Evolutionary conservation across 2,329 filamentous ascomycete species (phyloP).

Genomic region (Botryosphaeria agaves): DNA sequence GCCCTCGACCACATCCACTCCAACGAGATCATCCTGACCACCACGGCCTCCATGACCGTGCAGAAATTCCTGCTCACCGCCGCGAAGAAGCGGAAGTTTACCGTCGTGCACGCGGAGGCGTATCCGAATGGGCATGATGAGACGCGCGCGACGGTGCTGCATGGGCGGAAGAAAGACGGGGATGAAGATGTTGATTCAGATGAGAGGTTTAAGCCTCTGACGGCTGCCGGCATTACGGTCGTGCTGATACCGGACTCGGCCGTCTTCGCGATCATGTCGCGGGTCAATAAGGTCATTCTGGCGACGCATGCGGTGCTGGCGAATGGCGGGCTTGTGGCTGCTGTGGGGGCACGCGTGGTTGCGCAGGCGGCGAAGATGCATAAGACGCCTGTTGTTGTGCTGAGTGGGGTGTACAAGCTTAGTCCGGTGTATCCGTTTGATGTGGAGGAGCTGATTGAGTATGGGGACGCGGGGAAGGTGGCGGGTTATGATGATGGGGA

Average conservation of each 20-base stretch:
- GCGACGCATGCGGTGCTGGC: slow-evolving; percentile 75
- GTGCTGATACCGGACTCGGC: slow-evolving; percentile 73
- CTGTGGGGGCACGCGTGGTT: slow-evolving; percentile 68
- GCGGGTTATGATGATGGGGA: slow-evolving; percentile 64
- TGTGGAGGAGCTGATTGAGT: slow-evolving; percentile 67
- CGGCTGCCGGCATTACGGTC: slow-evolving; percentile 60
- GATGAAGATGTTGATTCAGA: slow-evolving; percentile 31
- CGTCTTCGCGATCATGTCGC: slow-evolving; percentile 84
- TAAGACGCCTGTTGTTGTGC: slow-evolving; percentile 69
- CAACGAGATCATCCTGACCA: slow-evolving; percentile 80
- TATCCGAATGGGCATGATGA: slow-evolving; percentile 50
- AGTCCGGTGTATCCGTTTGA: slow-evolving; percentile 80
- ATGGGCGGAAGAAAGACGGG: slow-evolving; percentile 29
- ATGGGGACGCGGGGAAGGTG: slow-evolving; percentile 63
- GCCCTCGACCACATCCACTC: slow-evolving; percentile 86
- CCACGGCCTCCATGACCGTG: slow-evolving; percentile 71
- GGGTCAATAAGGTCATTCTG: slow-evolving; percentile 88
- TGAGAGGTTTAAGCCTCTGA: slow-evolving; percentile 58
- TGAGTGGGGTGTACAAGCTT: slow-evolving; percentile 86
- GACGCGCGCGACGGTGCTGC: slow-evolving; percentile 42
- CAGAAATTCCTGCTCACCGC: slow-evolving; percentile 81
- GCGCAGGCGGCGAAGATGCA: slow-evolving; percentile 72
- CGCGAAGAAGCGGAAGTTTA: slow-evolving; percentile 79
- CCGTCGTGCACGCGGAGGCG: slow-evolving; percentile 65
- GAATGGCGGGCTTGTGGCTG: slow-evolving; percentile 72